Base-by-base conservation (phyloP, 441 rosid species). In the Flueggea neowawraea region DNA sequence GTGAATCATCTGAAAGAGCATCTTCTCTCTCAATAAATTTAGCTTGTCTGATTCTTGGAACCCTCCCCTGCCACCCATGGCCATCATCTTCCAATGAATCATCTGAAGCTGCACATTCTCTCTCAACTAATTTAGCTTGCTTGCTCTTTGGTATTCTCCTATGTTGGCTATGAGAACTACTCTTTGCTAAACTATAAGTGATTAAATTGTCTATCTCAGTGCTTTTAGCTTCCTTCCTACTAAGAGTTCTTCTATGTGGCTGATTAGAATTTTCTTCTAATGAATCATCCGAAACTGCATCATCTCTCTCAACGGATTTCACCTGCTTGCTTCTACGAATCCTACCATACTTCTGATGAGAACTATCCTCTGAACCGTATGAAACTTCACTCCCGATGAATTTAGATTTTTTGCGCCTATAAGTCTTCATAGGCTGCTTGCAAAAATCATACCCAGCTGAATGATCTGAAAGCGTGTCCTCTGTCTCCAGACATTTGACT, bases 261-360 rank as follows among this genome's bases (percentile, higher is more conserved):
- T 52, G 76, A 69, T 51, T 68, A 63, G 76, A 66, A 57, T 73
- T 70, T 31, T 72, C 81, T 47, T 74, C 89, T 61, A 76, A 72
- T 39, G 84, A 81, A 82, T 83, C 81, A 75, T 91, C 88, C 31
- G 90, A 86, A 75, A 70, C 78, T 17, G 69, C 85, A 65, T 74
- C 68, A 67, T 85, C 89, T 22, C 70, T 51, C 60, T 73, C 73
- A 28, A 31, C 52, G 48, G 60, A 57, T 54, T 64, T 74, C 50
- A 67, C 59, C 45, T 52, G 69, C 63, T 68, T 69, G 50, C 49
- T 61, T 60, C 55, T 43, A 39, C 12, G 66, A 62, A 41, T 16
- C 65, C 62, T 65, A 33, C 50, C 66, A n/a, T 31, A 36, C 55
- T 50, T 73, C 62, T 49, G 61, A 52, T 39, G 61, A 53, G 62